These are phyloP conservation scores for Diaporthe eres DNA, from an alignment of 2,329 filamentous ascomycete genomes.

Conservation along the genomic window DNA sequence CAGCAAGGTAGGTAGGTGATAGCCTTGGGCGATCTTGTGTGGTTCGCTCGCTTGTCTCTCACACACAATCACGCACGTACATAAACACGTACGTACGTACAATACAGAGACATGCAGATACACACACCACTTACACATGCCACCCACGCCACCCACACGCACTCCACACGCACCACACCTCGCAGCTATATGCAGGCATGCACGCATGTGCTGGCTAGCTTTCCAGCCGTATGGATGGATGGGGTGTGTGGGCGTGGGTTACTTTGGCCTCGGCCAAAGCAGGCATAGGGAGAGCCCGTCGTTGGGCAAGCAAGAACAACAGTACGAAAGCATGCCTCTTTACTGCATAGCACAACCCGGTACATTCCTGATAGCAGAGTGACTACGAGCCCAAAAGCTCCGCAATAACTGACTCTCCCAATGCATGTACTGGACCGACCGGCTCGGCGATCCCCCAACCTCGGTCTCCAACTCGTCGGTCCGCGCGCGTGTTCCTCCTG, in stretches of 20 bases:
- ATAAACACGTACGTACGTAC: not conserved
- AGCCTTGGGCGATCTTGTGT: slow-evolving; percentile 13
- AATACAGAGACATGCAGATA: not conserved
- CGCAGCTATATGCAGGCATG: slow-evolving; percentile 15
- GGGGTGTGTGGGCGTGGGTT: not conserved
- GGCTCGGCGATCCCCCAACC: slow-evolving; percentile 25
- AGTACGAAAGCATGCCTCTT: not conserved
- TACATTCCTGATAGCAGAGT: not conserved
- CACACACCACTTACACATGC: slow-evolving; percentile 1
- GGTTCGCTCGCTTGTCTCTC: not conserved
- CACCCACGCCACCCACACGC: slow-evolving; percentile 3
- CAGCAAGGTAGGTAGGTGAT: slow-evolving; percentile 9
- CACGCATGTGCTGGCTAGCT: slow-evolving; percentile 31
- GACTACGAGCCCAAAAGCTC: not conserved
- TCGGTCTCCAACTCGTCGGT: slow-evolving; percentile 8
- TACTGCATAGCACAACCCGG: not conserved
- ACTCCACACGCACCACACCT: slow-evolving; percentile 20
- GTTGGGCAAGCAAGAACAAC: not conserved
- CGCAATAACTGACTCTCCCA: not conserved
- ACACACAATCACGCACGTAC: not conserved
- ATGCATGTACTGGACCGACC: slow-evolving; percentile 22
- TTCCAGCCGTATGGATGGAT: slow-evolving; percentile 14
- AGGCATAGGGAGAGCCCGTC: not conserved
- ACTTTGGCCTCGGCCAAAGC: not conserved
- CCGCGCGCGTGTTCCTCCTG: not conserved